Percentiles rank a stretch among this genome's conserved stretches.
Conservation (phyloP, 2,329 filamentous ascomycete genomes). For the Aureobasidium uvarum region DNA sequence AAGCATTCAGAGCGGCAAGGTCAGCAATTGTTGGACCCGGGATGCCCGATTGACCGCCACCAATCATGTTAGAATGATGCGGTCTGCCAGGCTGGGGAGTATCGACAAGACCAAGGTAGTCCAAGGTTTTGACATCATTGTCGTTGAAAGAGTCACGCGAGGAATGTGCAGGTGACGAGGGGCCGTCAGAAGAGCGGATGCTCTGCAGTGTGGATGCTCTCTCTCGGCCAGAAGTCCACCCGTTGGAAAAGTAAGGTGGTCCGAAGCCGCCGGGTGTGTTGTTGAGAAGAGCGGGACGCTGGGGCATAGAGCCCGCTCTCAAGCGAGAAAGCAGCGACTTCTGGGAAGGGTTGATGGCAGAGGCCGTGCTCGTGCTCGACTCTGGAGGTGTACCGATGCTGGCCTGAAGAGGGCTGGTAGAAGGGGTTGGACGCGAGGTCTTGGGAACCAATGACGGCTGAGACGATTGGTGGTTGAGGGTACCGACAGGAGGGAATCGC, state of each 20-base stretch:
- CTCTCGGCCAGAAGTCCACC: conserved; percentile 78
- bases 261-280: conserved; percentile 67
- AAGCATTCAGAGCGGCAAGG: conserved; percentile 71
- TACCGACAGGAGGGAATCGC: conserved; percentile 76
- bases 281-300: conserved; percentile 68
- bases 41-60: conserved; percentile 18
- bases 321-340: conserved; percentile 69
- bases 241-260: conserved; percentile 81
- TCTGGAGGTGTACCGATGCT: conserved; percentile 3
- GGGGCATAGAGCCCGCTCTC: conserved; percentile 90
- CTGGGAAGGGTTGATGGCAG: conserved; percentile 25
- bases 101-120: conserved; percentile 93
- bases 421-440: conserved; percentile 79
- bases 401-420: conserved; percentile 77
- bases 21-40: conserved; percentile 61
- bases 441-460: conserved; percentile 65
- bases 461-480: conserved; percentile 58
- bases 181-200: conserved; percentile 81
- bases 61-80: conserved; percentile 15
- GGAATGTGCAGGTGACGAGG: conserved; percentile 81
- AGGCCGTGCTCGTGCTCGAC: conserved; percentile 14
- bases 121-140: conserved; percentile 86
- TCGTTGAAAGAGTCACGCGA: conserved; percentile 82
- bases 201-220: conserved; percentile 86
- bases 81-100: conserved; percentile 68